Evolutionary conservation across 208 protist species (phyloP).

Genomic region (Borovskyia barvae): DNA sequence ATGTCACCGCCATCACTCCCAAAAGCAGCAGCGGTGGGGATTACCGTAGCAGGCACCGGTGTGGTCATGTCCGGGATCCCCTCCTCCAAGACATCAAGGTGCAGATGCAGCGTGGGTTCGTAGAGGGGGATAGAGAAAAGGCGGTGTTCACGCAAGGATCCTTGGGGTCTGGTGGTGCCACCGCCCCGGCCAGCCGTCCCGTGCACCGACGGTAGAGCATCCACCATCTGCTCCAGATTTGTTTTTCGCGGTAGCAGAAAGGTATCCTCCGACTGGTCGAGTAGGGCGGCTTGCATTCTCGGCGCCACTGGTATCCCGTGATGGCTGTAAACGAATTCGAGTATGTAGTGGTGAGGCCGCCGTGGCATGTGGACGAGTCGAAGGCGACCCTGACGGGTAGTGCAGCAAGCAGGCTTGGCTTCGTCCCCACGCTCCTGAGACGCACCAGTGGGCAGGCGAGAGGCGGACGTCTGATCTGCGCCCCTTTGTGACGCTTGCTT

Average conservation of each 20-base stretch:
- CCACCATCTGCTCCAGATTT: constrained; percentile 45
- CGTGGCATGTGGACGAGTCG: constrained; percentile 41
- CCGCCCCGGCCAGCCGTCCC: constrained; percentile 19
- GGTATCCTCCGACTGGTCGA: constrained; percentile 14
- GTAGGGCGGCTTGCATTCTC: constrained; percentile 27
- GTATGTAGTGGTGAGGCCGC: constrained; percentile 34
- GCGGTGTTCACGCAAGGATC: constrained; percentile 40
- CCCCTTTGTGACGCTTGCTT: not conserved
- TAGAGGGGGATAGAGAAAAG: constrained; percentile 74
- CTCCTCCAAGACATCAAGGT: constrained; percentile 64
- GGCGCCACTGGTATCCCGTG: constrained; percentile 41
- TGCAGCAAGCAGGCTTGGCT: constrained; percentile 12
- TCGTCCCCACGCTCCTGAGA: not conserved
- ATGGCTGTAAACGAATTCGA: constrained; percentile 74
- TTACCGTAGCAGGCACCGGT: constrained; percentile 14
- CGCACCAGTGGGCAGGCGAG: not conserved
- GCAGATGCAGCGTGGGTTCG: constrained; percentile 55
- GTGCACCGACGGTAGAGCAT: constrained; percentile 42
- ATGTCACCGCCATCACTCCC: too few species aligned
- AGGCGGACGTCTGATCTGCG: not conserved
- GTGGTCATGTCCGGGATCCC: constrained; percentile 31
- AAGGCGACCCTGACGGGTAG: constrained; percentile 31
- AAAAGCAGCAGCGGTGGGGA: not conserved
- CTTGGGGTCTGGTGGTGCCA: constrained; percentile 1
- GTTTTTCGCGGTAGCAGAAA: constrained; percentile 11